A percentile compares a stretch with the other conserved stretches of the same genome.
phyloP scores from a whole-genome alignment of 2,329 filamentous ascomycete genomes.

The Xylaria sp. region DNA sequence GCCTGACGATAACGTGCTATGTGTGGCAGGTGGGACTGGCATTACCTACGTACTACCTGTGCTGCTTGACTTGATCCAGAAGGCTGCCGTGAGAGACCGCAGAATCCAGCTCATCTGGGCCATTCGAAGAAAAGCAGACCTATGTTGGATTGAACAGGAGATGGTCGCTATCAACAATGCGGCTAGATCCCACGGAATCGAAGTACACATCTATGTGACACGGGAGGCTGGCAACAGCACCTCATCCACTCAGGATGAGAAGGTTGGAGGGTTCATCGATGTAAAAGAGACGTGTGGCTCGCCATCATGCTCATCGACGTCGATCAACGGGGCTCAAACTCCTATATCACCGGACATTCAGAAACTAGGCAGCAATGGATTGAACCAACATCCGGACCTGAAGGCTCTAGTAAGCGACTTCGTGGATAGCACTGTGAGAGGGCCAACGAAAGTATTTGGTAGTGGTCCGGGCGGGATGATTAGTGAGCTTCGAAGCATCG shows the following conservation, averaged over 20 bases:
- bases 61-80: conserved; percentile 53
- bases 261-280: conserved; percentile 27
- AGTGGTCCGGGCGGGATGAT: conserved; percentile 71
- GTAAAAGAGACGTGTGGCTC: conserved; percentile 33
- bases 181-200: conserved; percentile 54
- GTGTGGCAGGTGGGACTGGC: conserved; percentile 67
- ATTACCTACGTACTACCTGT: conserved; percentile 66
- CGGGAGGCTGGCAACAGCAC: conserved; percentile 54
- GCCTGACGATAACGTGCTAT: conserved; percentile 59
- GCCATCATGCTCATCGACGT: conserved; percentile 36
- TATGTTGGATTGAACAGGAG: conserved; percentile 68
- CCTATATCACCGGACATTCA: conserved; percentile 43
- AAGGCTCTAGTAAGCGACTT: conserved; percentile 59
- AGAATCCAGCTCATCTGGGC: conserved; percentile 73
- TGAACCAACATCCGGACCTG: conserved; percentile 58
- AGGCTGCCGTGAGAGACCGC: conserved; percentile 49
- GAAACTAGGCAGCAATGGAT: conserved; percentile 45
- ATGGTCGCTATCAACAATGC: conserved; percentile 59
- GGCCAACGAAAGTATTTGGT: conserved; percentile 65
- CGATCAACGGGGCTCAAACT: conserved; percentile 35
- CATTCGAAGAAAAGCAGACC: conserved; percentile 63
- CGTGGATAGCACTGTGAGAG: conserved; percentile 56
- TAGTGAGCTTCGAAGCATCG: conserved; percentile 63
- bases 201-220: conserved; percentile 68
- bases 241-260: conserved; percentile 45